These are phyloP conservation scores for Hypoxylon sp. DNA, from an alignment of 2,329 filamentous ascomycete genomes.

Conservation along the genomic window DNA sequence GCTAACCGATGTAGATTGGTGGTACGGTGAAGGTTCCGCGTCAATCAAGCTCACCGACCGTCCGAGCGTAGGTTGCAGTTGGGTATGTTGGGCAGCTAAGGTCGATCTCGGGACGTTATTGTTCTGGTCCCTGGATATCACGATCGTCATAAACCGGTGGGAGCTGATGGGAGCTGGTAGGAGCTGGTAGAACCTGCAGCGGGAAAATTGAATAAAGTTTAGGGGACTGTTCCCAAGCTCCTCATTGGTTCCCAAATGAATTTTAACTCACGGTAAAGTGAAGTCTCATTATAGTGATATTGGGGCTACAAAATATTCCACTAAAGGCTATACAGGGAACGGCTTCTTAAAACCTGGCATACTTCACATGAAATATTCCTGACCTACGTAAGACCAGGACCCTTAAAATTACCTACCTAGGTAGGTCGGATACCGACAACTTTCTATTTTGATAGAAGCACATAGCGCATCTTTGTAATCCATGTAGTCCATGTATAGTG, in stretches of 20 bases:
- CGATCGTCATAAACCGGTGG: conserved; percentile 34
- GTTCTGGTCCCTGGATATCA: conserved; percentile 37
- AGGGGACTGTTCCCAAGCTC: conserved; percentile 6
- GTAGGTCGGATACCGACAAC: conserved; percentile 13
- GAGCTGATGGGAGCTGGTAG: not conserved
- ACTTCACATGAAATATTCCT: conserved; percentile 9
- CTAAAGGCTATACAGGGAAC: conserved; percentile 6
- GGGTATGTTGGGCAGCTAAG: conserved; percentile 5
- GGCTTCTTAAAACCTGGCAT: not conserved
- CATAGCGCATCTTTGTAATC: conserved; percentile 22
- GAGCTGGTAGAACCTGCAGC: conserved; percentile 15
- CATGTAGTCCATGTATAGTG: conserved; percentile 26
- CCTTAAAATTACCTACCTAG: conserved; percentile 5
- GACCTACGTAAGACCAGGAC: not conserved
- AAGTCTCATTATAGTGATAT: conserved; percentile 28
- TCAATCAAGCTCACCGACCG: conserved; percentile 23
- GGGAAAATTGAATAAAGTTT: conserved; percentile 24
- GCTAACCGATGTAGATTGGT: conserved; percentile 31
- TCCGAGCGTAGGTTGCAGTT: conserved; percentile 25
- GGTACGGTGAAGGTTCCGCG: conserved; percentile 35
- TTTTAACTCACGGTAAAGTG: conserved; percentile 2
- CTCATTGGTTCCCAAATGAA: conserved; percentile 26
- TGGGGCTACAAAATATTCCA: not conserved
- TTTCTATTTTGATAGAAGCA: conserved; percentile 11
- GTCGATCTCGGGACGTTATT: conserved; percentile 27